Base-by-base conservation (phyloP, 345 rosid species). In the Syzygium oleosum region DNA sequence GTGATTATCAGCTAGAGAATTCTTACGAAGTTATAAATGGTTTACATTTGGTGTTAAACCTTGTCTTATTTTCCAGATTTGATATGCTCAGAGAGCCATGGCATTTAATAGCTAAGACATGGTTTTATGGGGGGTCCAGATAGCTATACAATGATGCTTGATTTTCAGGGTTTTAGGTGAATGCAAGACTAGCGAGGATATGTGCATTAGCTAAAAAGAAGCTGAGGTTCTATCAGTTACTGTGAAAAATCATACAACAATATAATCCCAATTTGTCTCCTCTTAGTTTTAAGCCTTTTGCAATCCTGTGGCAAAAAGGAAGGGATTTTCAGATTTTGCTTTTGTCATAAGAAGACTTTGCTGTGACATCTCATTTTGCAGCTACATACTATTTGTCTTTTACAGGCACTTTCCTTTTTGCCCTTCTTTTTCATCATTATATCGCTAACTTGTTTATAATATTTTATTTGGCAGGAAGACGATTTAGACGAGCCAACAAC, bases 401-500 rank as follows among this genome's bases (percentile, higher is more conserved):
- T 73, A 38, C 49, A 19, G 27, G 49, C 49, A 11, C 83, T 73
- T 49, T 10, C 43, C 83, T 65, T 38, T 65, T 65, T 65, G 80
- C 46, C 46, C 25, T 31, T 21, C 34, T 51, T 63, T 21, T 31
- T 31, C 49, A 23, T 63, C 31, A 29, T 51, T 15, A 25, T 84
- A 61, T 52, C 5, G 17, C 79, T 84, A 49, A 63, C 29, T 27
- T 55, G 17, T 34, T 85, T 73, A 6, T 68, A 38, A 21, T 46
- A 25, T 84, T 84, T 46, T 54, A 31, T 84, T 84, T 43, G 68
- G 85, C 94, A 96, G 99, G 98, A 95, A 88, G 99, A 96, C 84
- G 98, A 97, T 49, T 52, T 85, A 79, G 98, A 97, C 77, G 95
- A 94, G 61, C 88, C 95, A 58, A 91, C 94, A 84, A 85, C 87